Evolutionary conservation across 306 rosid genomes (phyloP), one percentile per base, ranked within the genome.

Genomic region (Argentina anserina): DNA sequence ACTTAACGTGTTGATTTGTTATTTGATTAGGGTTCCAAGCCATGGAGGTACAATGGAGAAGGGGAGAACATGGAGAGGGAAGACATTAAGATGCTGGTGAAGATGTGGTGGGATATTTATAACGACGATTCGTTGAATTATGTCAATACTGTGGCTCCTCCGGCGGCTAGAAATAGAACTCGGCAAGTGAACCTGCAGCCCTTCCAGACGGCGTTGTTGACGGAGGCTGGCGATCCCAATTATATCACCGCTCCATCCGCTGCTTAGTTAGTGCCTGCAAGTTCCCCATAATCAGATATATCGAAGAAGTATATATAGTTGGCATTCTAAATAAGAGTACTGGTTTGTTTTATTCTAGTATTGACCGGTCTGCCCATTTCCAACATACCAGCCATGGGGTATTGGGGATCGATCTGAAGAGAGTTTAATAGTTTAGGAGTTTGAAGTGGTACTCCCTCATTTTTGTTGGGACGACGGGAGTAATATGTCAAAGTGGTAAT

Each of bases 41-140:
- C 98, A 0, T 93, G 98, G 96, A 93, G 92, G 83, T 93, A 69
- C 70, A 93, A 93, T 0, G 96, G 98, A 9, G 67, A 86, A 52
- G 98, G 87, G 41, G 75, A 83, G 72, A 93, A 89, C 80, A 93
- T 93, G 98, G 84, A 90, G 0, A 84, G 96, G 60, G 89, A 89
- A 76, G 98, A 93, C 29, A 86, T 93, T 0, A 87, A 93, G 77
- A 81, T 83, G 79, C 31, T 93, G 6, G 92, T 93, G 52, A 67
- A 82, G 73, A 90, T 86, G 46, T 93, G 97, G 98, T 67, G 93
- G 93, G 97, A 93, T 0, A 76, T 90, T 0, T 86, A 90, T 37
- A 78, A 85, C 13, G 98, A 93, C 62, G 89, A 93, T 81, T 78
- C 88, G 7, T 71, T 90, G 75, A 86, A 92, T 50, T 84, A 70